Evolutionary conservation across 2,329 filamentous ascomycete species (phyloP).

Genomic region (Exutisphaerella laricina): DNA sequence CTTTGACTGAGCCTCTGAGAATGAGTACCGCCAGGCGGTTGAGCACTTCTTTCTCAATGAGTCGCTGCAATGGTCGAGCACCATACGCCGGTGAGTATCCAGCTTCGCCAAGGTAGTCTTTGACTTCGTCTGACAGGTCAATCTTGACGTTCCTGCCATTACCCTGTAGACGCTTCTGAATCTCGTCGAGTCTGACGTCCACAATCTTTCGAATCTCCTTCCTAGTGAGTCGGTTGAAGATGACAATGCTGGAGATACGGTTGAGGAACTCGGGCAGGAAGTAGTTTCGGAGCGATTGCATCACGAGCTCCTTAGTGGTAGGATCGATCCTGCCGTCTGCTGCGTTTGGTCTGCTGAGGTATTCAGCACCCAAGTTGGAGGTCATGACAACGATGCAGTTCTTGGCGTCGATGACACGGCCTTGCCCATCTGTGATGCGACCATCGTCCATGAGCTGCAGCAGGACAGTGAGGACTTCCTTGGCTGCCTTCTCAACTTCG

Average conservation of each 20-base stretch:
- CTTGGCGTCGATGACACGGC: constrained; percentile 85
- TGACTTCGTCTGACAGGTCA: constrained; percentile 74
- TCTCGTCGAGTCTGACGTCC: constrained; percentile 78
- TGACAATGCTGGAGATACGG: constrained; percentile 91
- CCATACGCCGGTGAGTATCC: constrained; percentile 96
- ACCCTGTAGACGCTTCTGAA: constrained; percentile 80
- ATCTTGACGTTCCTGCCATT: constrained; percentile 86
- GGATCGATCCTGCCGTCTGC: constrained; percentile 81
- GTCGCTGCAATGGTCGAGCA: constrained; percentile 75
- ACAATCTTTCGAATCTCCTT: constrained; percentile 92
- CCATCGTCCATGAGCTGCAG: constrained; percentile 99
- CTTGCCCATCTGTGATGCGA: constrained; percentile 96
- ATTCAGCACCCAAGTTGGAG: constrained; percentile 92
- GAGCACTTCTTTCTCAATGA: constrained; percentile 96
- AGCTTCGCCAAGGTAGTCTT: constrained; percentile 84
- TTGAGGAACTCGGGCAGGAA: constrained; percentile 99
- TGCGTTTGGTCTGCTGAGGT: constrained; percentile 70
- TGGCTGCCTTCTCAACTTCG: constrained; percentile 97
- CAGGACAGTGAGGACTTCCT: constrained; percentile 92
- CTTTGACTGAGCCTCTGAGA: constrained; percentile 73
- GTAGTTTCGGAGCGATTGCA: constrained; percentile 85
- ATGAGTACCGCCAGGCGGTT: constrained; percentile 91
- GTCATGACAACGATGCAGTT: constrained; percentile 99
- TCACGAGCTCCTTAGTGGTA: constrained; percentile 81
- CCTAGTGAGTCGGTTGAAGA: constrained; percentile 94